Base-by-base conservation (phyloP, 345 rosid species). In the Gossypium thurberi region DNA sequence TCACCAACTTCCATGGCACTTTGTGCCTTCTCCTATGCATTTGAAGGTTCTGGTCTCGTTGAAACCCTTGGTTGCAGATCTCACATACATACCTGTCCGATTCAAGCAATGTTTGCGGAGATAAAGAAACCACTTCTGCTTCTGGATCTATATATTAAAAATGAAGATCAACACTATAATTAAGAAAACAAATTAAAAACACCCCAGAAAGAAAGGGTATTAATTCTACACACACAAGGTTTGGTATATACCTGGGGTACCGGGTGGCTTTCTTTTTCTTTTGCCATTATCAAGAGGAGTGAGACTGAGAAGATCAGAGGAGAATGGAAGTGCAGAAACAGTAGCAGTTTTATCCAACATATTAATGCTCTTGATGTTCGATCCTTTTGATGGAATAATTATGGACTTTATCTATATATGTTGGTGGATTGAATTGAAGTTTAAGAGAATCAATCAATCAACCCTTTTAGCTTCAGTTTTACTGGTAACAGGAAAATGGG, bases 51-150 rank as follows among this genome's bases (percentile, higher is more conserved):
- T 91, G 97, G 80, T 91, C 97, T 69, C 97, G 79, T 75, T 91
- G 93, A 78, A 91, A 91, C 74, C 97, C 97, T 83, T 91, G 94
- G 79, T 87, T 91, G 67, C 97, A 91, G 90, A 89, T 91, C 92
- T 91, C 97, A 72, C 97, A 91, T 15, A 91, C 85, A 76, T 91
- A 91, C 73, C 91, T 82, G 72, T 87, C 91, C 46, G 97, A 91
- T 78, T 91, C 97, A 44, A 91, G 81, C 26, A 91, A 77, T 10
- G 92, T 91, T 80, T 80, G 82, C 2, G 97, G 94, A 9, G 97
- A 87, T 56, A 91, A 68, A 66, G 94, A 87, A 10, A 91, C 92
- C 71, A 91, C 97, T 81, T 89, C 97, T 70, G 97, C 97, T 83
- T 91, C 97, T 70, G 97, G 97, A 89, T 91, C 97, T 91, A 56